These are phyloP conservation scores for Apiotrichum laibachii DNA, from an alignment of 1,284 basidiomycete genomes.

Conservation along the genomic window DNA sequence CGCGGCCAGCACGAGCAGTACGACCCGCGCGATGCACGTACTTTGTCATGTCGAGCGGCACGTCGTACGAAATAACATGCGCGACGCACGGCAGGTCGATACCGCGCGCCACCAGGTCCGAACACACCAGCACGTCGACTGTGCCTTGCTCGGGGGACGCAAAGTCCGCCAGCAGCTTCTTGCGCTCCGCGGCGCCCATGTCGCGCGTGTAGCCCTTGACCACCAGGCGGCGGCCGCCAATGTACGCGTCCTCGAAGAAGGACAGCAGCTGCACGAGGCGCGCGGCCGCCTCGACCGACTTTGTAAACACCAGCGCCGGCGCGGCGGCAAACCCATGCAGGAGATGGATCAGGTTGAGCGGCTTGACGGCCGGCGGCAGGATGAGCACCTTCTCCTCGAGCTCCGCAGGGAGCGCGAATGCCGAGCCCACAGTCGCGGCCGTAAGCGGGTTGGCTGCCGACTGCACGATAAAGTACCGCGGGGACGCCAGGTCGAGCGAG, in stretches of 20 bases:
- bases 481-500: slow-evolving; percentile 71
- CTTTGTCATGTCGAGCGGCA: slow-evolving; percentile 93
- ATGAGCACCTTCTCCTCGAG: slow-evolving; percentile 82
- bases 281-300: slow-evolving; percentile 84
- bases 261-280: slow-evolving; percentile 79
- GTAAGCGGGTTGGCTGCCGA: slow-evolving; percentile 30
- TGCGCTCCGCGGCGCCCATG: slow-evolving; percentile 69
- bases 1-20: slow-evolving; percentile 84
- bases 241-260: slow-evolving; percentile 67
- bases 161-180: slow-evolving; percentile 34
- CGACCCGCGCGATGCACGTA: slow-evolving; percentile 95
- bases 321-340: slow-evolving; percentile 55
- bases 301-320: slow-evolving; percentile 86
- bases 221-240: slow-evolving; percentile 50
- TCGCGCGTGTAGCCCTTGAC: slow-evolving; percentile 83
- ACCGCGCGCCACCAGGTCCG: slow-evolving; percentile 93
- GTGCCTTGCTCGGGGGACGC: slow-evolving; percentile 55
- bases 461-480: slow-evolving; percentile 86
- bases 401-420: slow-evolving; percentile 76
- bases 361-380: slow-evolving; percentile 75
- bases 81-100: slow-evolving; percentile 89
- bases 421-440: slow-evolving; percentile 55
- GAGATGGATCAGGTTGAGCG: slow-evolving; percentile 83
- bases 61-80: slow-evolving; percentile 92
- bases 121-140: slow-evolving; percentile 90